A percentile compares a stretch with the other conserved stretches of the same genome.
Evolutionary conservation across 192 early-diverging fungal species (phyloP).

Genomic region (Entophlyctis helioformis): DNA sequence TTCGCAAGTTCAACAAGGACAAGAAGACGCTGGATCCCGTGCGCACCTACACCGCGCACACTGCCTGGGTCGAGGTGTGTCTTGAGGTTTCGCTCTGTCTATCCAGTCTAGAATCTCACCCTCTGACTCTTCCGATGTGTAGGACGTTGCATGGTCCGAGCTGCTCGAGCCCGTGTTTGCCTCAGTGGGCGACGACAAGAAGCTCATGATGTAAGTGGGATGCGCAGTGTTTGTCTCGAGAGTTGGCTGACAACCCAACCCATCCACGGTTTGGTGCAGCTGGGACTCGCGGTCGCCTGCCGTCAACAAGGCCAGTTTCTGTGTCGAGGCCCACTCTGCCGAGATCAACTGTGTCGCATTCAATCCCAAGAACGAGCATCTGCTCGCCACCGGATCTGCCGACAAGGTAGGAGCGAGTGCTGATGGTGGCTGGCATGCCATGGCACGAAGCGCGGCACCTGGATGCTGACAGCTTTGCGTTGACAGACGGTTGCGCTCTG

Average conservation of each 20-base stretch:
- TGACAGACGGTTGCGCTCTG: slow-evolving; percentile 75
- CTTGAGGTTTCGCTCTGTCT: not conserved
- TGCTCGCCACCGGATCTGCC: slow-evolving; percentile 87
- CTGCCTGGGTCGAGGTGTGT: slow-evolving; percentile 74
- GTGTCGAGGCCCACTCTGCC: slow-evolving; percentile 71
- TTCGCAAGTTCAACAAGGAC: slow-evolving; percentile 65
- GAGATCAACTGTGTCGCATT: slow-evolving; percentile 95
- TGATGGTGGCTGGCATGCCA: not conserved
- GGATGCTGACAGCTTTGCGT: no score
- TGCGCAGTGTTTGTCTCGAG: not conserved
- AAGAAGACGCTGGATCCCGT: slow-evolving; percentile 61
- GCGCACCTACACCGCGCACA: slow-evolving; percentile 73
- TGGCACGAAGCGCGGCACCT: no score
- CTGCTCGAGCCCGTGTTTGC: slow-evolving; percentile 81
- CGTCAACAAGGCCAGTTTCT: slow-evolving; percentile 45
- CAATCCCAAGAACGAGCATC: slow-evolving; percentile 78
- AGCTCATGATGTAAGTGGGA: slow-evolving; percentile 63
- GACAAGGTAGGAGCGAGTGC: slow-evolving; percentile 51
- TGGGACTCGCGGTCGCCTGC: slow-evolving; percentile 85
- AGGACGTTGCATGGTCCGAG: slow-evolving; percentile 90
- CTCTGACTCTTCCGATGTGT: not conserved
- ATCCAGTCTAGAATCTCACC: not conserved
- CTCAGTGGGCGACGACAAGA: slow-evolving; percentile 92
- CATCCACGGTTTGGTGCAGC: slow-evolving; percentile 19
- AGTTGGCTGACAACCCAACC: not conserved